Conservation (phyloP, 2,329 filamentous ascomycete species). For the Ceratocystis alfenasii region DNA sequence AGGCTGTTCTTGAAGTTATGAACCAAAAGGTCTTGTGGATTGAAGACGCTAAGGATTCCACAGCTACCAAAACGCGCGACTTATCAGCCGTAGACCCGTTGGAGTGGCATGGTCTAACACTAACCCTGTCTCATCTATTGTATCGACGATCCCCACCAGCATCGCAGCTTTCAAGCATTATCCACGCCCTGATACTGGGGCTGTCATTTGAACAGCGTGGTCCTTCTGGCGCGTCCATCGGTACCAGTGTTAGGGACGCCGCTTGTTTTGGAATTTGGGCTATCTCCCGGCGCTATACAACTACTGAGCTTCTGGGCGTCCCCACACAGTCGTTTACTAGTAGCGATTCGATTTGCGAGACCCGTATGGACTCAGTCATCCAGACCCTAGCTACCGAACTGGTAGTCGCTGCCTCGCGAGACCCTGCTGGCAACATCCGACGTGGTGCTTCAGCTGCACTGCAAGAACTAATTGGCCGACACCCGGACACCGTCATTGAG, state of each 20-base stretch:
- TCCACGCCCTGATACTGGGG: slow-evolving; percentile 65
- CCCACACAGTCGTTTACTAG: slow-evolving; percentile 36
- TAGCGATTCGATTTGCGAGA: slow-evolving; percentile 29
- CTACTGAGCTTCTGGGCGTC: slow-evolving; percentile 58
- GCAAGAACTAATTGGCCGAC: slow-evolving; percentile 85
- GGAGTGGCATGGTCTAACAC: slow-evolving; percentile 83
- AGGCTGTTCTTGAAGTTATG: slow-evolving; percentile 66
- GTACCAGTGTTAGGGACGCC: slow-evolving; percentile 84
- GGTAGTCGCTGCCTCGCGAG: slow-evolving; percentile 68
- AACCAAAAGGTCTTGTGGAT: slow-evolving; percentile 45
- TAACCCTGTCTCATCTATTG: slow-evolving; percentile 75
- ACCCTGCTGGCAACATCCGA: slow-evolving; percentile 85
- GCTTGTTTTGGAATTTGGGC: slow-evolving; percentile 96
- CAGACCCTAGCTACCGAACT: slow-evolving; percentile 73
- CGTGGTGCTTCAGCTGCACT: slow-evolving; percentile 85
- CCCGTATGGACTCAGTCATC: slow-evolving; percentile 41
- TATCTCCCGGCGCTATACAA: slow-evolving; percentile 74
- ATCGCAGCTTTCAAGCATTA: slow-evolving; percentile 56
- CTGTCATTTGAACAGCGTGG: slow-evolving; percentile 82
- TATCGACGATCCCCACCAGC: slow-evolving; percentile 72
- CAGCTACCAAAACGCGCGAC: slow-evolving; percentile 38
- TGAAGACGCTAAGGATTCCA: slow-evolving; percentile 30
- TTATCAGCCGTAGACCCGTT: slow-evolving; percentile 66
- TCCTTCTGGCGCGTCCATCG: slow-evolving; percentile 70
- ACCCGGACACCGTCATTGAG: slow-evolving; percentile 69